Base-by-base conservation (phyloP, 257 asterid genomes). In the Rehmannia glutinosa region DNA sequence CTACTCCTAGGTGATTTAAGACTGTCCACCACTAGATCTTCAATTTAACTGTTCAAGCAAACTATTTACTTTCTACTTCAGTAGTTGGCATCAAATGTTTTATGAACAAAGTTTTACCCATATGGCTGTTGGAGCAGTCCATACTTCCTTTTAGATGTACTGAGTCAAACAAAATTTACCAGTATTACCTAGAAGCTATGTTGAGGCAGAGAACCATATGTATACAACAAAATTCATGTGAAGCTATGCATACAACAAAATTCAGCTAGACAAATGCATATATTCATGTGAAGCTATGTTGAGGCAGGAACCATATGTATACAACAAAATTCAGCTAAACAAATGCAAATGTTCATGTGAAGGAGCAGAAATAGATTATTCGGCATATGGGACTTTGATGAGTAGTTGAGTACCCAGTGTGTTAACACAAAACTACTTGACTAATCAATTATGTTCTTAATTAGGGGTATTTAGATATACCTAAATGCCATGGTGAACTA, bases 361-460 rank as follows among this genome's bases (percentile, higher is more conserved):
- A 28, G 23, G 52, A 42, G 16, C 19, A 55, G 62, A 53, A 39
- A 28, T 15, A 12, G 10, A 54, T 27, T 15, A 15, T 17, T 53
- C 25, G 21, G 23, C 15, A 20, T 15, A 51, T 21, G 12, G 33
- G 38, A 24, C 64, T 15, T 53, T 28, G 43, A 25, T 39, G 64
- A 55, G 56, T 39, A 41, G 43, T 15, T 39, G 64, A 55, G 56
- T 39, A 41, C 24, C 54, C 11, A 15, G 45, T 38, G 56, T 15
- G 45, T 42, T 43, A 42, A 11, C 10, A 9, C 56, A 41, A 19
- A 42, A 33, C 25, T 49, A 43, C 51, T 17, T 15, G 24, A 49
- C 36, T 12, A 52, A 15, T 36, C 32, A 23, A 50, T 25, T 70
- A 66, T 69, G 56, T 57, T 69, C 60, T 43, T 57, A 57, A 4